Evolutionary conservation across 2,329 filamentous ascomycete species (phyloP).

Genomic region (Elsinoe arachidis): DNA sequence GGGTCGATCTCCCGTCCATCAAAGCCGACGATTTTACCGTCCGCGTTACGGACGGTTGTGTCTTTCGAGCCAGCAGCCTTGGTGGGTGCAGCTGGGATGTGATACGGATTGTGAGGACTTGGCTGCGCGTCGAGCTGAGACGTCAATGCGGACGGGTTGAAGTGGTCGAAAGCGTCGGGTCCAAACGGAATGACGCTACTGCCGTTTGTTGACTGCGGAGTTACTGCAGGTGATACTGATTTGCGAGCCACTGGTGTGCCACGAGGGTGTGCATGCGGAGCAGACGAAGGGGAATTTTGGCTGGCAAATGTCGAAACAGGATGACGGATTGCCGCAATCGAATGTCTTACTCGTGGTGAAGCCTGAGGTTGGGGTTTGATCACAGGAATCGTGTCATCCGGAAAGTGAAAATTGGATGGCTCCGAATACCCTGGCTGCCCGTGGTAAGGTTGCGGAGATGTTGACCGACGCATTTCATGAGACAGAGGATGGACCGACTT

Average conservation of each 20-base stretch:
- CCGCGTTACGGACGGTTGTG: constrained; percentile 18
- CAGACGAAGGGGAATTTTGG: neutral
- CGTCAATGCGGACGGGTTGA: constrained; percentile 48
- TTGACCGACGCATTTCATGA: constrained; percentile 26
- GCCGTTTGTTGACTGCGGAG: constrained; percentile 21
- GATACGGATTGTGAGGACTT: constrained; percentile 20
- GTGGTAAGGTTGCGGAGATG: constrained; percentile 23
- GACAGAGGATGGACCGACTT: constrained; percentile 28
- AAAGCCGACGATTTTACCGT: constrained; percentile 65
- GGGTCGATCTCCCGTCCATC: constrained; percentile 72
- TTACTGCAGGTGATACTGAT: constrained; percentile 60
- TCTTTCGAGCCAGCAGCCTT: constrained; percentile 19
- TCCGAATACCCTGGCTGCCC: constrained; percentile 11
- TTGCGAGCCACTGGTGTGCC: constrained; percentile 52
- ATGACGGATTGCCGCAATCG: constrained; percentile 26
- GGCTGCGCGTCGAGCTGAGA: constrained; percentile 15
- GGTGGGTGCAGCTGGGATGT: constrained; percentile 19
- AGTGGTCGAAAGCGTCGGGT: constrained; percentile 65
- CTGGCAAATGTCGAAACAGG: constrained; percentile 14
- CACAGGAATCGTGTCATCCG: constrained; percentile 18
- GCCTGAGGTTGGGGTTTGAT: constrained; percentile 26
- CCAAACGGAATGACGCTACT: constrained; percentile 51
- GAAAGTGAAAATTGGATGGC: constrained; percentile 13
- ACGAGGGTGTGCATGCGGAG: constrained; percentile 25
- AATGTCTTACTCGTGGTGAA: constrained; percentile 25